Evolutionary conservation across 768 basidiomycete genomes (phyloP).

Genomic region (Leucosporidium creatinivorum): DNA sequence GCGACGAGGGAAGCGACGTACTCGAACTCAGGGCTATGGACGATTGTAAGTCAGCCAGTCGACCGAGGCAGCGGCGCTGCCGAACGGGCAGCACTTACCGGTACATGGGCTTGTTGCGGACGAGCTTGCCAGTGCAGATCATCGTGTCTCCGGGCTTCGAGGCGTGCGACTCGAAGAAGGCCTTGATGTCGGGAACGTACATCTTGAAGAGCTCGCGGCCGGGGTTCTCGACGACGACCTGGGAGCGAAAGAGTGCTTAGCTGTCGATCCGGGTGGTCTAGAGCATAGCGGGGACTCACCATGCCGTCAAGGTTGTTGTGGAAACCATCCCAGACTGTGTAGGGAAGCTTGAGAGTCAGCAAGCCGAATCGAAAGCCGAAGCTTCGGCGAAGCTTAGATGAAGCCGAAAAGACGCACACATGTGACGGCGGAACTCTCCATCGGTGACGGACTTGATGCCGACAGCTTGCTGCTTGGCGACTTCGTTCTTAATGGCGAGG

Average conservation of each 20-base stretch:
- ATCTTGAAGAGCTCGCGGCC: constrained; percentile 29
- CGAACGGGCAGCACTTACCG: no score
- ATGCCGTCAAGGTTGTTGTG: constrained; percentile 63
- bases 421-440: constrained; percentile 35
- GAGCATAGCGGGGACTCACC: constrained; percentile 32
- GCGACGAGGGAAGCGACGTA: constrained; percentile 28
- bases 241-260: no score
- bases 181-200: constrained; percentile 33
- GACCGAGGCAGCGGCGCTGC: no score
- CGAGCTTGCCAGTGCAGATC: constrained; percentile 30
- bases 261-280: no score
- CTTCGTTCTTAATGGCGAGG: constrained; percentile 29
- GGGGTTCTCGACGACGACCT: constrained; percentile 20
- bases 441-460: constrained; percentile 34
- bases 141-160: constrained; percentile 26
- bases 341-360: no score
- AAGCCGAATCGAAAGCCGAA: no score
- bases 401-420: constrained; percentile 6
- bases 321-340: constrained; percentile 51
- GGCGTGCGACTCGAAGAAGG: constrained; percentile 29
- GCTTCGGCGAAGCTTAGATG: no score
- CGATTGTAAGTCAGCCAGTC: neutral
- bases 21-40: constrained; percentile 32
- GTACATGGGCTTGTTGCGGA: constrained; percentile 32
- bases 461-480: constrained; percentile 22